Base-by-base conservation (phyloP, 768 basidiomycete genomes). In the Leccinum arenicola region DNA sequence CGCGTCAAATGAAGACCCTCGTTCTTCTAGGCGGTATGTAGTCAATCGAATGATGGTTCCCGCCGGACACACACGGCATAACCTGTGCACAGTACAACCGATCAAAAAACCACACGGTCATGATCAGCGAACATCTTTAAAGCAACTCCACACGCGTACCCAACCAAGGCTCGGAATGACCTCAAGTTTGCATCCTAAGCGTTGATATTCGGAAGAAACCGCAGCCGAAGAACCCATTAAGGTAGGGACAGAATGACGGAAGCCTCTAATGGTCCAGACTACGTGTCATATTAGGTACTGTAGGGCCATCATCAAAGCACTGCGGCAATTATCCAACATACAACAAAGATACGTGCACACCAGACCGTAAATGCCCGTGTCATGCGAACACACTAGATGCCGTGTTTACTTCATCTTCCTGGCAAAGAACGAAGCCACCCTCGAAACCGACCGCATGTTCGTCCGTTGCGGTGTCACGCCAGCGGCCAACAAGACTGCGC, bases 401-500 rank as follows among this genome's bases (percentile, higher is more conserved):
- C 33, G 62, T 62, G 60, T 61, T 60, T 48, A 57, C 59, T 62
- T 63, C 64, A 59, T 70, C 71, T 53, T 65, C 71, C 64, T 74
- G 75, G 60, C 72, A 73, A 38, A 80, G 74, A 38, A 78, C 75
- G 64, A 83, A 84, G 29, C 76, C 74, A 47, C 83, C 81, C 68
- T 81, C 80, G 54, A 74, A 77, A n/a, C 83, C 82, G n/a, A 76
- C 65, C 23, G 66, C 65, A 54, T 75, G 68, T 17, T 69, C 65
- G 25, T 69, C 67, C 1, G 78, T 83, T 43, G 70, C 69, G 21
- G 79, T 82, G 59, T 82, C 82, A 54, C 83, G 77, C 83, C 83
- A 83, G 21, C 80, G 74, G 36, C 83, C 83, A 38, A 81, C 81
- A 40, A 84, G 70, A 66, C 78, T 83, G 29, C 72, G 68, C 61